Percentiles rank a stretch among this genome's conserved stretches.
phyloP scores from a whole-genome alignment of 768 basidiomycete genomes.

The Xanthoconium purpureum region DNA sequence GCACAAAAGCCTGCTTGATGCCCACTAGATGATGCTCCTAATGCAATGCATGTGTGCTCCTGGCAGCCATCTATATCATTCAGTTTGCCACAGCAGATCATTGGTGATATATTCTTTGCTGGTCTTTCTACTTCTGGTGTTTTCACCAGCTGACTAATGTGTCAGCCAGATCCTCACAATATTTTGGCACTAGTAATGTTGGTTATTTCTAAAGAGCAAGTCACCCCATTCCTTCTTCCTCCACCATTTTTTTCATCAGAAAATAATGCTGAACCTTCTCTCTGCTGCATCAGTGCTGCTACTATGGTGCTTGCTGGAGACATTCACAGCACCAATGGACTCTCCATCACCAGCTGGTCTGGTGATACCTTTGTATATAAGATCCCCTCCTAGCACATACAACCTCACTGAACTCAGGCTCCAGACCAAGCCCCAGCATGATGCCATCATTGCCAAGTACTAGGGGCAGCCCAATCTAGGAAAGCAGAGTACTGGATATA shows the following conservation, averaged over 20 bases:
- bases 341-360: constrained; percentile 7
- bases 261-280: constrained; percentile 15
- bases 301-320: constrained; percentile 10
- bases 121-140: neutral
- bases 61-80: constrained; percentile 47
- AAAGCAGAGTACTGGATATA: constrained; percentile 49
- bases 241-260: neutral
- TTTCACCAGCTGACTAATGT: neutral
- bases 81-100: constrained; percentile 71
- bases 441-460: constrained; percentile 46
- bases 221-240: neutral
- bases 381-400: constrained; percentile 7
- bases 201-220: constrained; percentile 5
- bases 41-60: too few relatives aligned
- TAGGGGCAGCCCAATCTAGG: constrained; percentile 23
- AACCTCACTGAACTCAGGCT: constrained; percentile 7
- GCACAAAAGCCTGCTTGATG: too few relatives aligned
- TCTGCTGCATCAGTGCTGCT: constrained; percentile 11
- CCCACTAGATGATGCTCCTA: too few relatives aligned
- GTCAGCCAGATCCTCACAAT: too few relatives aligned
- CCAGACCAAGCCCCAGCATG: constrained; percentile 44
- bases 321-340: constrained; percentile 14
- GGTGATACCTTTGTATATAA: constrained; percentile 20
- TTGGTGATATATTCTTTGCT: constrained; percentile 82
- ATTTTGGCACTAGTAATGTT: neutral